Percentiles rank a stretch among this genome's conserved stretches.
Evolutionary conservation across 768 basidiomycete species (phyloP).

Genomic region (Suillus paluster): DNA sequence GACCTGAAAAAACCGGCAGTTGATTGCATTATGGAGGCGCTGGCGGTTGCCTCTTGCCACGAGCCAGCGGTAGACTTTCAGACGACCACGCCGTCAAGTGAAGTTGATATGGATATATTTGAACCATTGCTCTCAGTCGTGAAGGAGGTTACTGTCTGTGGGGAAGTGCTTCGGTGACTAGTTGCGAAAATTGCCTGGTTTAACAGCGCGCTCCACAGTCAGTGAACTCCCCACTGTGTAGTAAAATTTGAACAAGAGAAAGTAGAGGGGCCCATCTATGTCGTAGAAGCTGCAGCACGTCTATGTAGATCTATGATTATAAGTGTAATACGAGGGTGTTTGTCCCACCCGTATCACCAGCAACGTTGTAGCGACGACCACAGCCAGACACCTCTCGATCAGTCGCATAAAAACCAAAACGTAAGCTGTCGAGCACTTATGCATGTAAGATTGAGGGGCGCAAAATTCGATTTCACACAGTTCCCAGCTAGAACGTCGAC

Average conservation of each 20-base stretch:
- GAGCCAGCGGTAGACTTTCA: neutral
- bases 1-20: neutral
- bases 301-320: neutral
- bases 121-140: neutral
- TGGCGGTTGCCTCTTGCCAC: neutral
- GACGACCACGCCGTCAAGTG: neutral
- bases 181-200: neutral
- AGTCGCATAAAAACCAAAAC: too few species aligned
- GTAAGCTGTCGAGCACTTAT: too few species aligned
- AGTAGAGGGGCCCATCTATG: neutral
- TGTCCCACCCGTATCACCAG: too few species aligned
- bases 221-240: neutral
- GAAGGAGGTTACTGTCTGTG: neutral
- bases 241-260: neutral
- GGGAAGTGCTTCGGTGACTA: neutral
- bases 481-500: neutral
- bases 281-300: neutral
- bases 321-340: neutral
- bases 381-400: too few species aligned
- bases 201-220: neutral
- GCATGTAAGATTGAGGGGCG: too few species aligned
- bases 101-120: neutral
- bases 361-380: too few species aligned
- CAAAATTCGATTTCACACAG: neutral
- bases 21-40: neutral